Evolutionary conservation across 2,329 filamentous ascomycete species (phyloP).

Genomic region (Colletotrichum trifolii): DNA sequence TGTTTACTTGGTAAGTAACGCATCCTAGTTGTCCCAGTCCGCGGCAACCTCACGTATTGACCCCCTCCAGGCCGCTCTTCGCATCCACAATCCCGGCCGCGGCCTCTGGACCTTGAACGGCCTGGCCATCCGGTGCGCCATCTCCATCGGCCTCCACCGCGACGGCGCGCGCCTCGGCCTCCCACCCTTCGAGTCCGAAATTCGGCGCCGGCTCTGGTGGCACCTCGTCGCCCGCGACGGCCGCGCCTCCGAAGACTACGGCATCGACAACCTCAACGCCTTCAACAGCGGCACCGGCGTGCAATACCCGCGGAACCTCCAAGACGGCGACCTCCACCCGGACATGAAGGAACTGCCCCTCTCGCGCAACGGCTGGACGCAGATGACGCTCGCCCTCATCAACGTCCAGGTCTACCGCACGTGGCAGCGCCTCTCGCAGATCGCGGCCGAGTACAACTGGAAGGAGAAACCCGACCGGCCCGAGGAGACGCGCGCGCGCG

Average conservation of each 20-base stretch:
- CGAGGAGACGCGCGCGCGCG: constrained; percentile 50
- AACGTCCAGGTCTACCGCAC: constrained; percentile 58
- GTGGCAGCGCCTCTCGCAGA: constrained; percentile 40
- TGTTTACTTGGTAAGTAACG: constrained; percentile 50
- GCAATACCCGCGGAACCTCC: constrained; percentile 65
- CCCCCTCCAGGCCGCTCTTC: constrained; percentile 42
- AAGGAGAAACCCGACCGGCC: constrained; percentile 8
- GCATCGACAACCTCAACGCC: constrained; percentile 43
- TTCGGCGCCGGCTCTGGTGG: constrained; percentile 67
- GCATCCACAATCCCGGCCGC: constrained; percentile 47
- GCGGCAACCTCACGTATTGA: not conserved
- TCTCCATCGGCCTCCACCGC: constrained; percentile 62
- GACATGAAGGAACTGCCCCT: constrained; percentile 59
- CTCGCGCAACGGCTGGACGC: constrained; percentile 63
- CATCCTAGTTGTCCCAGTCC: not conserved
- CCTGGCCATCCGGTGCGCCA: constrained; percentile 57
- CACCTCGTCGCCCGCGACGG: constrained; percentile 64
- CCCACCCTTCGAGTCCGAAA: constrained; percentile 60
- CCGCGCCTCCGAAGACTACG: constrained; percentile 67
- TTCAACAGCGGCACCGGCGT: constrained; percentile 55
- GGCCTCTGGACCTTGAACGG: constrained; percentile 55
- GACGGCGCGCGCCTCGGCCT: constrained; percentile 52
- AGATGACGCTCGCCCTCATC: constrained; percentile 67
- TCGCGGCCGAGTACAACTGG: constrained; percentile 35
- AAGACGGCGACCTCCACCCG: constrained; percentile 63